Evolutionary conservation across 2,329 filamentous ascomycete genomes (phyloP).

Genomic region (Cryphonectria nitschkei): DNA sequence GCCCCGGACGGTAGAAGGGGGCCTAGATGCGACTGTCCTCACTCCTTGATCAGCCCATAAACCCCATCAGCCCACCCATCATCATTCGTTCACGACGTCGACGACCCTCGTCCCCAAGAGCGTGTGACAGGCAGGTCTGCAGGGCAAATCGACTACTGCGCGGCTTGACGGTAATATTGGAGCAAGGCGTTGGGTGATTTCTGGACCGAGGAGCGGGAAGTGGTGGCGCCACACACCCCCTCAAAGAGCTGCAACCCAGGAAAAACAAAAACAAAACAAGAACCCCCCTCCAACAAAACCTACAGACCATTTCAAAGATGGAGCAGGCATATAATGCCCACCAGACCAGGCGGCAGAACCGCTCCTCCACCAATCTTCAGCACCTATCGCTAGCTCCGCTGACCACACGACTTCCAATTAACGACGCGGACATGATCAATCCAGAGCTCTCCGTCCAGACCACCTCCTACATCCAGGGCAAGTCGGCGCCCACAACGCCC

Average conservation of each 20-base stretch:
- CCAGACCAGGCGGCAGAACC: conserved; percentile 60
- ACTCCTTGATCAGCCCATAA: conserved; percentile 5
- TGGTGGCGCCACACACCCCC: not conserved
- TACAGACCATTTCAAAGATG: conserved; percentile 44
- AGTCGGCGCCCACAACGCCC: conserved; percentile 67
- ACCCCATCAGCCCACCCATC: conserved; percentile 24
- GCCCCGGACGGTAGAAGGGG: not conserved
- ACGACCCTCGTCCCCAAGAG: not conserved
- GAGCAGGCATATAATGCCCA: conserved; percentile 66
- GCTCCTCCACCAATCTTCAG: conserved; percentile 61
- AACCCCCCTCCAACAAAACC: not conserved
- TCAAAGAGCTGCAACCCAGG: not conserved
- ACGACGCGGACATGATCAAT: conserved; percentile 53
- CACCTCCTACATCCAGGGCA: conserved; percentile 62
- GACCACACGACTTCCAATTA: conserved; percentile 62
- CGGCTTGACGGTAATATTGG: not conserved
- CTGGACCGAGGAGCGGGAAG: not conserved
- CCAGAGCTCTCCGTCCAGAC: conserved; percentile 36
- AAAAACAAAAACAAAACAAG: not conserved
- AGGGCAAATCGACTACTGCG: conserved; percentile 10
- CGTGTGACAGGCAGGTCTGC: conserved; percentile 11
- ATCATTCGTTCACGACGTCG: conserved; percentile 19
- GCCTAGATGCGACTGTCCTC: conserved; percentile 6
- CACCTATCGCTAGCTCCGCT: conserved; percentile 67
- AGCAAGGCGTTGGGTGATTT: not conserved